Base-by-base conservation (phyloP, 441 rosid genomes). In the Aleurites moluccanus region DNA sequence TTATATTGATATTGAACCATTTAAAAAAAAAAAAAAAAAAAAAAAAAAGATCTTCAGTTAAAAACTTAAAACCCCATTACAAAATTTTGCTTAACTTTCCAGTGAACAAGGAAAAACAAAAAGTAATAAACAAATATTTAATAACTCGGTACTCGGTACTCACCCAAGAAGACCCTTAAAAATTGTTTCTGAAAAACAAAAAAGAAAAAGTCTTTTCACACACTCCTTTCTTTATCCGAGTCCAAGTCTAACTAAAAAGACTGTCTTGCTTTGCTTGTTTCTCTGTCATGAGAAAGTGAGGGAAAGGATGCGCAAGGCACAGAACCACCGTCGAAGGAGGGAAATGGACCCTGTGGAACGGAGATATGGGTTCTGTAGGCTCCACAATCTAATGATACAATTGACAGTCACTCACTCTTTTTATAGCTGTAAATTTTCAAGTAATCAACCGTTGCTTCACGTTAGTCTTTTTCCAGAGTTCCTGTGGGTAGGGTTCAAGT, bases 291-390 rank as follows among this genome's bases (percentile, higher is more conserved):
- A 42, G 64, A 62, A 30, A 74, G 62, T 21, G 45, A 61, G 40
- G 67, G 50, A 50, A 70, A 49, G 52, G 64, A 62, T 21, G 66
- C 53, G 70, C 49, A 45, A 75, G 55, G 53, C 73, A 70, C 64
- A 79, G 78, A 61, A 64, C 44, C 73, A 68, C 78, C 72, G 79
- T 49, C 73, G 81, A 56, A 74, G 73, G n/a, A 63, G 62, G 52
- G 25, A 45, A 42, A 61, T 73, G 85, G 82, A 72, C 79, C 82
- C 86, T 72, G 65, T 75, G 69, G 77, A 80, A 79, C 73, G 75
- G 87, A 85, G n/a, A 82, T 75, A 80, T 83, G 81, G 87, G 85
- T 45, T 70, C 33, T 38, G 88, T 82, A 72, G 91, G 84, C 64
- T 78, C 81, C 84, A 75, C 81, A 21, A 11, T 42, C 23, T 33